Evolutionary conservation across 148 eudicot species (phyloP), one percentile per base, ranked within the genome.

Genomic region (Simmondsia chinensis): DNA sequence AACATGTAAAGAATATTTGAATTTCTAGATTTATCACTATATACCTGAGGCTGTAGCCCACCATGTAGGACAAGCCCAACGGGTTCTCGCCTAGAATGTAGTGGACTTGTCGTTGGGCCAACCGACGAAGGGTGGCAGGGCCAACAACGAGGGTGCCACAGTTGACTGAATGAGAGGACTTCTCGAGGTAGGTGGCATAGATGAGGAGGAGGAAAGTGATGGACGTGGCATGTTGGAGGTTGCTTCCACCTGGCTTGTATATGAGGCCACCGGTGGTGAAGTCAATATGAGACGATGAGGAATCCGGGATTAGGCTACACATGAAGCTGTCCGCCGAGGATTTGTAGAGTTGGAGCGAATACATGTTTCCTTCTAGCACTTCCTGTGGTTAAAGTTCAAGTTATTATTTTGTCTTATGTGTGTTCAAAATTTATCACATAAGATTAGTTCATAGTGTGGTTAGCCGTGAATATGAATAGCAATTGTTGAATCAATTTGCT

Each of bases 1-100:
- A n/a, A n/a, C n/a, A n/a, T n/a, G n/a, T n/a, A n/a, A n/a, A n/a
- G n/a, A n/a, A n/a, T n/a, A n/a, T n/a, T n/a, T n/a, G n/a, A n/a
- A n/a, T n/a, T n/a, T n/a, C n/a, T n/a, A n/a, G n/a, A n/a, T n/a
- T n/a, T n/a, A n/a, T n/a, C n/a, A n/a, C n/a, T n/a, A n/a, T n/a
- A n/a, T n/a, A n/a, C n/a, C n/a, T n/a, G n/a, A n/a, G n/a, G n/a
- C n/a, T n/a, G n/a, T n/a, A n/a, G n/a, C n/a, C n/a, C n/a, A n/a
- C n/a, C n/a, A n/a, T n/a, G 32, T 85, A 91, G 4, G 97, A 85
- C 57, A 91, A 59, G 23, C 88, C 88, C 65, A 65, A 63, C 2
- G 97, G 97, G 46, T 91, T 91, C 20, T 85, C 95, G 0, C 97
- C 97, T 40, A 91, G 50, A 40, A 91, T 76, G 61, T 91, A 91